Conservation (phyloP, 192 early-diverging fungal genomes). For the Allomyces arbusculus region DNA sequence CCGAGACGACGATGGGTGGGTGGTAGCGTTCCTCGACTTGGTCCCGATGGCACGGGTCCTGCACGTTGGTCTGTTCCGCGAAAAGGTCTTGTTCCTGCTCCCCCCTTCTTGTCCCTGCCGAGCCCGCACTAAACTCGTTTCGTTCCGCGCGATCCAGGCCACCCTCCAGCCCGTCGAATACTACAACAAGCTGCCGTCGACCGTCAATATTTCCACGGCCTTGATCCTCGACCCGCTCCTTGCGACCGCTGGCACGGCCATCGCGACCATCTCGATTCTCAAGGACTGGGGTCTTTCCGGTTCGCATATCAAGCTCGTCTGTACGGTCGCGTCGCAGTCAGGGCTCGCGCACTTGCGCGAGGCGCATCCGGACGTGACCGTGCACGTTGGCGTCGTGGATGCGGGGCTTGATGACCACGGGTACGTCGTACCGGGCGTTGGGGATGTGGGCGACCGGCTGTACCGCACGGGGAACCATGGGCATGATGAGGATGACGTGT, state of each 20-base stretch:
- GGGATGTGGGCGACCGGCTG: conserved; percentile 49
- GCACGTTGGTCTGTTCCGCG: conserved; percentile 63
- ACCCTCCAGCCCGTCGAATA: conserved; percentile 77
- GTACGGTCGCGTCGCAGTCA: conserved; percentile 29
- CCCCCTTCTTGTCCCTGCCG: too few species aligned
- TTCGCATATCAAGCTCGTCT: conserved; percentile 41
- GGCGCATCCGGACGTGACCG: conserved; percentile 29
- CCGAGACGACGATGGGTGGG: background rate
- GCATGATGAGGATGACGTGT: too few species aligned
- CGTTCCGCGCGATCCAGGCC: conserved; percentile 14
- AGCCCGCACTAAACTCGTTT: too few species aligned
- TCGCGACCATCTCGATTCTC: conserved; percentile 53
- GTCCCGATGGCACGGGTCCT: conserved; percentile 49
- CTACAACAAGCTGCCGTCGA: conserved; percentile 69
- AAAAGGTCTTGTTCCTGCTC: conserved; percentile 21
- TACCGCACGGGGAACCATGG: conserved; percentile 17
- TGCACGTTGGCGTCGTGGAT: conserved; percentile 36
- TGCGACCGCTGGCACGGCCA: conserved; percentile 59
- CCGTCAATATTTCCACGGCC: conserved; percentile 42
- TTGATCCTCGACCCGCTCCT: conserved; percentile 64
- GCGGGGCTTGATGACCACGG: conserved; percentile 31
- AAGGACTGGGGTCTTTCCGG: conserved; percentile 54
- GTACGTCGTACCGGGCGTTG: conserved; percentile 22
- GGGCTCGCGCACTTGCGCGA: conserved; percentile 11
- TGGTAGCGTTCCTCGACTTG: conserved; percentile 27